phyloP scores from a whole-genome alignment of 2,329 filamentous ascomycete species.

The Cercospora janseana region DNA sequence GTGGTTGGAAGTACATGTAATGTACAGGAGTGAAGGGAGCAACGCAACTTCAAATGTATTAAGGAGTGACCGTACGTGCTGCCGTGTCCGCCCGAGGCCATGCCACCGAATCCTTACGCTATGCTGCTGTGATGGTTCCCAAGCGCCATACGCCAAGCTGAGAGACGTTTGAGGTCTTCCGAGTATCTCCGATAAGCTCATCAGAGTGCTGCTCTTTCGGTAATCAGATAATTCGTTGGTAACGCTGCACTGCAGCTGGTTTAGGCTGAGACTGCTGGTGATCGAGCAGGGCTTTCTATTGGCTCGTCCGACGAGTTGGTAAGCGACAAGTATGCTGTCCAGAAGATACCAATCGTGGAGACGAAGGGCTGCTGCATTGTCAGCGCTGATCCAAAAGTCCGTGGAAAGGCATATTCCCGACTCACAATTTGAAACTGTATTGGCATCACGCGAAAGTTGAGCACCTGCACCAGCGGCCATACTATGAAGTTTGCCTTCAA shows the following conservation, averaged over 20 bases:
- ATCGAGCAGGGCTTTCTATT: slow-evolving; percentile 24
- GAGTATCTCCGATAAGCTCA: slow-evolving; percentile 10
- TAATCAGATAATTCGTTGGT: background rate
- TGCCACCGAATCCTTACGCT: slow-evolving; percentile 10
- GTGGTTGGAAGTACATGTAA: background rate
- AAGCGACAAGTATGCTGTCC: slow-evolving; percentile 94
- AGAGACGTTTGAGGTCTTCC: slow-evolving; percentile 9
- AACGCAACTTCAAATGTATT: no score
- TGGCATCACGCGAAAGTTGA: slow-evolving; percentile 95
- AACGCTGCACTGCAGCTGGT: background rate
- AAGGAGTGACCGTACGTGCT: slow-evolving; percentile 5
- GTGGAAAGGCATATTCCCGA: no score
- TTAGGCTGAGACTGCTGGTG: slow-evolving; percentile 21
- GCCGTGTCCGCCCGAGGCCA: slow-evolving; percentile 17
- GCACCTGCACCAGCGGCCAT: slow-evolving; percentile 92
- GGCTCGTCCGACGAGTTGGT: slow-evolving; percentile 80
- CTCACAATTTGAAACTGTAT: slow-evolving; percentile 94
- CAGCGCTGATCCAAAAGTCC: no score
- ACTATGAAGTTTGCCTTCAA: slow-evolving; percentile 94
- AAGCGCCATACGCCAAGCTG: slow-evolving; percentile 16
- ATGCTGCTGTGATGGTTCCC: slow-evolving; percentile 4
- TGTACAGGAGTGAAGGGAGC: background rate
- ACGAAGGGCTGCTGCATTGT: slow-evolving; percentile 74
- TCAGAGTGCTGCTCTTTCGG: slow-evolving; percentile 4
- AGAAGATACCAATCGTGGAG: slow-evolving; percentile 90